Base-by-base conservation (phyloP, 768 basidiomycete species). In the Boletus sp. region DNA sequence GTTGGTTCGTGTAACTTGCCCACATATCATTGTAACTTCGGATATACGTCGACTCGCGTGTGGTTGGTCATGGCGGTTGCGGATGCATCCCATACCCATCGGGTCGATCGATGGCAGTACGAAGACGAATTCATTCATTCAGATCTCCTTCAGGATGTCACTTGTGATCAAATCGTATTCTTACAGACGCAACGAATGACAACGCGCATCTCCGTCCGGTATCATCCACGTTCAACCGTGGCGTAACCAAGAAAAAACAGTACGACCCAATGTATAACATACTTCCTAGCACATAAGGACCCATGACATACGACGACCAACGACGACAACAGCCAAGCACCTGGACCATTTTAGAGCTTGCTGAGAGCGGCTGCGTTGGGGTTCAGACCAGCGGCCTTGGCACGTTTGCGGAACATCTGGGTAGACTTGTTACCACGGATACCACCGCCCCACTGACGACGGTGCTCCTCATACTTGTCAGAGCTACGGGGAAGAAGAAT, bases 381-480 rank as follows among this genome's bases (percentile, higher is more conserved):
- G 58, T 71, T 82, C 70, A 83, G 83, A 47, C 94, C 95, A 56
- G 86, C 76, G 63, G 91, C 92, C 83, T 94, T 96, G 58, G 93
- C 94, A 60, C 93, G 88, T 79, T 93, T 93, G 74, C 87, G 82
- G 69, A 97, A 81, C 89, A 90, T 96, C 72, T 90, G 87, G 43
- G 90, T 84, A 37, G 91, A 93, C 79, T 97, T 96, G 82, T 90
- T 87, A 63, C 94, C 93, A 77, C 93, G 92, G 70, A 93, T 64
- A 72, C 95, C 95, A 79, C 95, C 95, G 73, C 95, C 94, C 96
- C 96, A 98, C 64, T 85, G 84, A 68, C 89, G 84, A 60, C 92
- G 86, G 50, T 87, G 81, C 64, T 95, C 93, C 62, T 96, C 95
- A 75, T 91, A 91, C 77, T 96, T 98, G 75, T 92, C 90, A 52